Conservation (phyloP, 768 basidiomycete genomes). For the Lyophyllum semitale region DNA sequence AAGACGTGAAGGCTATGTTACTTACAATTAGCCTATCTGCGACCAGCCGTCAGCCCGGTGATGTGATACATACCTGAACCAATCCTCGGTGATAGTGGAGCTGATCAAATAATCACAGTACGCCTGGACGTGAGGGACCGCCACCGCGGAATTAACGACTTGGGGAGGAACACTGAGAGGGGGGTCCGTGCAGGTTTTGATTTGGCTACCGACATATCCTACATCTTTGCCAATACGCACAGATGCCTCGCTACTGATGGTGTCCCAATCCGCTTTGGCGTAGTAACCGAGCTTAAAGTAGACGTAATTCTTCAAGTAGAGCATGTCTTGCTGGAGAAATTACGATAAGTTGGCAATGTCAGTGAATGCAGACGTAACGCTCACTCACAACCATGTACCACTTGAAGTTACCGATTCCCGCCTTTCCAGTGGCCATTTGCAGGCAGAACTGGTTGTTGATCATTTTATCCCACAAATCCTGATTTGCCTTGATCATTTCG, state of each 20-base stretch:
- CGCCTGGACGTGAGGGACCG: background rate
- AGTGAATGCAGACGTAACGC: background rate
- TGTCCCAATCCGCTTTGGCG: background rate
- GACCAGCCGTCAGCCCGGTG: background rate
- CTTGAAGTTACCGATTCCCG: background rate
- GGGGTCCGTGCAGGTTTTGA: background rate
- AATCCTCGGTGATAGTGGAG: background rate
- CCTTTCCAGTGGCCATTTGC: background rate
- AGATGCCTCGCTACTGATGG: background rate
- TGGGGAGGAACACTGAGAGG: background rate
- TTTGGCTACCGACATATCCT: background rate
- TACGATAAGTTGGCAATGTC: no score
- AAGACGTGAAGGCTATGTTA: background rate
- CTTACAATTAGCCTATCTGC: background rate
- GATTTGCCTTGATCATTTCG: background rate
- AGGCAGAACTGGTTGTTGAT: constrained; percentile 1
- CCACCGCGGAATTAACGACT: background rate
- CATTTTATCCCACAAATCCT: constrained; percentile 4
- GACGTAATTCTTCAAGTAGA: constrained; percentile 1
- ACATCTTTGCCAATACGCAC: background rate
- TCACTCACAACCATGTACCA: constrained; percentile 6
- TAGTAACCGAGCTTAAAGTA: background rate
- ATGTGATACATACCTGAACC: background rate
- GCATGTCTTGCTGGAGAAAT: background rate
- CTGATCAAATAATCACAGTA: background rate